These are phyloP conservation scores for Groenewaldozyma tartarivorans DNA, from an alignment of 805 yeast species.

Conservation along the genomic window DNA sequence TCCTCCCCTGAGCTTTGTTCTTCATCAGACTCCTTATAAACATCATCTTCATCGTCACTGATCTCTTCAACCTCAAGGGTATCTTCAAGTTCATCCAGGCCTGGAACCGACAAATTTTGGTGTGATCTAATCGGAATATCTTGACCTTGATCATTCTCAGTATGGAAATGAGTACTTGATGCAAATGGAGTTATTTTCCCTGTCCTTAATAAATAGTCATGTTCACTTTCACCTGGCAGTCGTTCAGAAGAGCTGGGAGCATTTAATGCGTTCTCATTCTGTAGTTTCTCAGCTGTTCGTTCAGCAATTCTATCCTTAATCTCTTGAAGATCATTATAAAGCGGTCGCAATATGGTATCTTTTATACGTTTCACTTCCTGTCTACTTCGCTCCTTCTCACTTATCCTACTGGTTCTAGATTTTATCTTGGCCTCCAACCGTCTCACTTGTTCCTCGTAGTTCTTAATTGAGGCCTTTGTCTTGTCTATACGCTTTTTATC, in stretches of 20 bases:
- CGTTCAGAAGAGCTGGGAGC: slow-evolving; percentile 20
- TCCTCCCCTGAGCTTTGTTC: slow-evolving; percentile 9
- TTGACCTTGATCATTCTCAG: slow-evolving; percentile 1
- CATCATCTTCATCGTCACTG: slow-evolving; percentile 15
- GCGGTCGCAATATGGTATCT: slow-evolving; percentile 41
- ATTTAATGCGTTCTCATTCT: slow-evolving; percentile 5
- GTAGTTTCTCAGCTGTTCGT: slow-evolving; percentile 17
- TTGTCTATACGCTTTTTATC: slow-evolving; percentile 72
- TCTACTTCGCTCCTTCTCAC: slow-evolving; percentile 46
- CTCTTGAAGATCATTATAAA: slow-evolving; percentile 55
- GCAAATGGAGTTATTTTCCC: slow-evolving; percentile 96
- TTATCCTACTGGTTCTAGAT: slow-evolving; percentile 51
- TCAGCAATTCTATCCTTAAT: slow-evolving; percentile 39
- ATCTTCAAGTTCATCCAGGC: slow-evolving; percentile 27
- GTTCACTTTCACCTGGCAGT: slow-evolving; percentile 65
- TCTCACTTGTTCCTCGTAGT: slow-evolving; percentile 35
- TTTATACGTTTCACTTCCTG: slow-evolving; percentile 46
- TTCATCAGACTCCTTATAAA: slow-evolving; percentile 18
- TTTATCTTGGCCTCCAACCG: slow-evolving; percentile 40
- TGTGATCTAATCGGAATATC: slow-evolving; percentile 27
- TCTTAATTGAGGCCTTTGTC: slow-evolving; percentile 40
- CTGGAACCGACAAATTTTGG: slow-evolving; percentile 42
- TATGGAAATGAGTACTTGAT: slow-evolving; percentile 27
- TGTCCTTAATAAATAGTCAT: slow-evolving; percentile 73
- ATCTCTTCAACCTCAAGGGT: slow-evolving; percentile 12